Percentiles rank a stretch among this genome's conserved stretches.
phyloP scores from a whole-genome alignment of 176 grass and related monocot species.

The Ensete ventricosum region DNA sequence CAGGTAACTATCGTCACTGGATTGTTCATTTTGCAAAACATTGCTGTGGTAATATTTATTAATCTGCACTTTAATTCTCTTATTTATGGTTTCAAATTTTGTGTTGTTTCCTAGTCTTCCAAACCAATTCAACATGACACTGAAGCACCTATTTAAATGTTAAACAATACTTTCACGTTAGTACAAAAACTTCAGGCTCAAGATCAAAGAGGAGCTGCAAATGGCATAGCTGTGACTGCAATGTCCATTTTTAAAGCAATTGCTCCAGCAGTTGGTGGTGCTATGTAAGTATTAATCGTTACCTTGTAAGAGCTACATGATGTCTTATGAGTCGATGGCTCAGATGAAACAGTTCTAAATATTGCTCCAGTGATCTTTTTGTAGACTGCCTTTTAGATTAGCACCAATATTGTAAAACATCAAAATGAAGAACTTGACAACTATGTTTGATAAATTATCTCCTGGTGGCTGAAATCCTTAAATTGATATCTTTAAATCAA shows the following conservation, averaged over 20 bases:
- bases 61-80: not conserved
- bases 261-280: conserved; percentile 54
- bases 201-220: conserved; percentile 68
- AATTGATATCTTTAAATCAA: not conserved
- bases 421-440: too few relatives aligned
- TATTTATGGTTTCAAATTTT: not conserved
- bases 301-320: not conserved
- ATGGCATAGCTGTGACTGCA: conserved; percentile 44
- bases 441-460: not conserved
- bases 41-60: conserved; percentile 43
- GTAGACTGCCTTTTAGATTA: too few relatives aligned
- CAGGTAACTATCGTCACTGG: conserved; percentile 51
- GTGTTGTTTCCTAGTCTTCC: not conserved
- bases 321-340: not conserved
- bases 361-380: not conserved
- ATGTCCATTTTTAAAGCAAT: conserved; percentile 69
- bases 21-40: conserved; percentile 59
- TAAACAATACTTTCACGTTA: not conserved
- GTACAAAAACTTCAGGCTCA: conserved; percentile 28
- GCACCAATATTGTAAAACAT: too few relatives aligned
- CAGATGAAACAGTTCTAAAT: not conserved
- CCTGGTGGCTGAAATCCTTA: not conserved
- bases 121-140: not conserved
- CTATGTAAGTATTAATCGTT: conserved; percentile 40
- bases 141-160: not conserved